Percentiles rank a stretch among this genome's conserved stretches.
These are phyloP conservation scores for Penicillium steckii DNA, from an alignment of 495 filamentous ascomycete genomes.

Conservation along the genomic window DNA sequence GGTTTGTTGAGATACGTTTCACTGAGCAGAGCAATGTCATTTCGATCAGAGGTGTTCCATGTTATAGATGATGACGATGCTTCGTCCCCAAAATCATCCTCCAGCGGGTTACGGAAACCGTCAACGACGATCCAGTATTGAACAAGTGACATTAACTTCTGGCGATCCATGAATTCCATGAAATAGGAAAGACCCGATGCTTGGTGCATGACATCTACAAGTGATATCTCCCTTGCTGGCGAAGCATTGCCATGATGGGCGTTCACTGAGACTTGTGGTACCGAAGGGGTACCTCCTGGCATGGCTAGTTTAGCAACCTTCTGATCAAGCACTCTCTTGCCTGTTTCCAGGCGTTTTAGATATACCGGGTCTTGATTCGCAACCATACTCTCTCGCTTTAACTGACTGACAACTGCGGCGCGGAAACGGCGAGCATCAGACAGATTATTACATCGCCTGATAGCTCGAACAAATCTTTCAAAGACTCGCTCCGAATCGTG, in stretches of 20 bases:
- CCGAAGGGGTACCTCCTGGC: conserved; percentile 48
- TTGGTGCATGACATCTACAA: conserved; percentile 82
- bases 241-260: conserved; percentile 45
- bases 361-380: conserved; percentile 82
- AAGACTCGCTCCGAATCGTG: conserved; percentile 86
- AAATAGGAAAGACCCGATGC: conserved; percentile 92
- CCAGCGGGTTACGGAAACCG: conserved; percentile 92
- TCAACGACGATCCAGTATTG: conserved; percentile 99
- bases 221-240: conserved; percentile 64
- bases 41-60: conserved; percentile 84
- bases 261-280: conserved; percentile 34
- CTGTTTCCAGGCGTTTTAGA: conserved; percentile 83
- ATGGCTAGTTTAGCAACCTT: conserved; percentile 80
- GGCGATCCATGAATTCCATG: conserved; percentile 99
- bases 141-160: conserved; percentile 79
- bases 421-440: conserved; percentile 90
- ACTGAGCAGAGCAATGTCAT: conserved; percentile 84
- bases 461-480: conserved; percentile 89
- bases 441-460: conserved; percentile 85
- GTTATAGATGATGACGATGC: conserved; percentile 58
- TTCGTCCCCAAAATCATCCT: conserved; percentile 78
- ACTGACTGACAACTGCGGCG: conserved; percentile 87
- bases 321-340: conserved; percentile 86
- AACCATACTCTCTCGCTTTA: conserved; percentile 79
- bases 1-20: conserved; percentile 81